phyloP scores from a whole-genome alignment of 1,284 basidiomycete species.

The Amylostereum areolatum region DNA sequence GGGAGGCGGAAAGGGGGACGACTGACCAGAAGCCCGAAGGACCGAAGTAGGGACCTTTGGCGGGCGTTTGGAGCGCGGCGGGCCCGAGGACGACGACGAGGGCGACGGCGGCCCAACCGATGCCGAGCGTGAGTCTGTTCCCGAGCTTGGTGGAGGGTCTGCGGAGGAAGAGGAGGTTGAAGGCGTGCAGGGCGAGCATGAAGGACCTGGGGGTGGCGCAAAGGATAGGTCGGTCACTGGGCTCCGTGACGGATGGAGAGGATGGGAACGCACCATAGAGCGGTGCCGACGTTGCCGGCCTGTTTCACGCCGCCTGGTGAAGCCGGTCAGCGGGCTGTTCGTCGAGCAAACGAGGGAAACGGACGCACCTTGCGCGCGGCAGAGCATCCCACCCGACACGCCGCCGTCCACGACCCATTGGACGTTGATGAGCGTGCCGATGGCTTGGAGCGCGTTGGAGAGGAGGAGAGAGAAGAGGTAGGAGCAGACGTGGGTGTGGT shows the following conservation, averaged over 20 bases:
- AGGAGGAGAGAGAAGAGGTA: slow-evolving; percentile 33
- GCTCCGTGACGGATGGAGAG: not conserved
- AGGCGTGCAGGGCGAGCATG: slow-evolving; percentile 33
- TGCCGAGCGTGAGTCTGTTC: slow-evolving; percentile 22
- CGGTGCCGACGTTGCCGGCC: slow-evolving; percentile 36
- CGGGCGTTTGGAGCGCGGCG: slow-evolving; percentile 24
- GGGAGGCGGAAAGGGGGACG: not conserved
- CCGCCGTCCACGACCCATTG: slow-evolving; percentile 31
- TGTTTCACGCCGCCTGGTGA: slow-evolving; percentile 31
- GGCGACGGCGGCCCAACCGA: slow-evolving; percentile 29
- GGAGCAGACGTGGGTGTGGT: slow-evolving; percentile 24
- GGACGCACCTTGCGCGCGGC: slow-evolving; percentile 32
- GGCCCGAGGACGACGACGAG: slow-evolving; percentile 32
- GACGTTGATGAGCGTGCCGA: slow-evolving; percentile 33
- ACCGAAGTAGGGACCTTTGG: slow-evolving; percentile 35
- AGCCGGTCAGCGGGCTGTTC: not conserved
- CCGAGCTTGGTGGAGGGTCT: slow-evolving; percentile 15
- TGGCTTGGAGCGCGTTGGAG: slow-evolving; percentile 35
- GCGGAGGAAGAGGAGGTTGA: slow-evolving; percentile 36
- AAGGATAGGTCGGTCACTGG: not conserved
- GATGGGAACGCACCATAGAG: slow-evolving; percentile 26
- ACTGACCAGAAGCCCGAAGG: slow-evolving; percentile 35
- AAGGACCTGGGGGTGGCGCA: slow-evolving; percentile 26
- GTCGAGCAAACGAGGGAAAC: not conserved
- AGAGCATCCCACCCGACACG: slow-evolving; percentile 28